Base-by-base conservation (phyloP, 2,329 filamentous ascomycete species). In the Cyanodermella asteris region DNA sequence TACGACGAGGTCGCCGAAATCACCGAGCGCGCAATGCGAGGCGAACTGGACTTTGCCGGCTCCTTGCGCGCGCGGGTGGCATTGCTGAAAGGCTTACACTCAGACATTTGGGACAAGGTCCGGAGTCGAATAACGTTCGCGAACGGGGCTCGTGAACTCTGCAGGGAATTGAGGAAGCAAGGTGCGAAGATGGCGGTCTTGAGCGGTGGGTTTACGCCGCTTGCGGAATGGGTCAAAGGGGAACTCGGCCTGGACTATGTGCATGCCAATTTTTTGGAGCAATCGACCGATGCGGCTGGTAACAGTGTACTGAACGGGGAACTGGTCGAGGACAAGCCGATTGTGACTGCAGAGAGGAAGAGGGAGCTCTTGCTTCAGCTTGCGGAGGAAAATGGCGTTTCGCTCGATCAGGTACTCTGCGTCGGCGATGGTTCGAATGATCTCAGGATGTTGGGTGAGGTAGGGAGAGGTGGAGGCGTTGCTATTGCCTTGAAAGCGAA, bases 11-110 rank as follows among this genome's bases (percentile, higher is more conserved):
- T 97, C 19, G 75, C 80, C 7, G 68, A 72, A 39, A 94, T 97
- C 37, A 97, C 87, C 0, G 72, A 73, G 31, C 73, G 81, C 17
- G 84, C 87, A 18, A 97, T 97, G 87, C 72, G 84, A 36, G 87
- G 87, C 31, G 82, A 94, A 53, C 59, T 94, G 18, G 82, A 93
- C 46, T 97, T 97, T 38, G 71, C 82, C 26, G 64, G 66, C 1
- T 82, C 76, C 1, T 69, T 97, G 41, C 68, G 71, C 29, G 77
- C 76, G 44, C 65, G 87, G 12, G 80, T 90, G 15, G 62, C 62
- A 20, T 59, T 94, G 21, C 63, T 97, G 20, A 74, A 72, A 38
- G 84, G 82, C 16, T 68, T 93, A 6, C 68, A 76, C 1, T 69
- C 63, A 7, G 65, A 65, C 28, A 72, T 94, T 10, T 91, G 90